Percentiles rank a stretch among this genome's conserved stretches.
These are phyloP conservation scores for Straminergon stramineum DNA, from an alignment of 225 moss, liverwort and hornwort genomes.

Conservation along the genomic window DNA sequence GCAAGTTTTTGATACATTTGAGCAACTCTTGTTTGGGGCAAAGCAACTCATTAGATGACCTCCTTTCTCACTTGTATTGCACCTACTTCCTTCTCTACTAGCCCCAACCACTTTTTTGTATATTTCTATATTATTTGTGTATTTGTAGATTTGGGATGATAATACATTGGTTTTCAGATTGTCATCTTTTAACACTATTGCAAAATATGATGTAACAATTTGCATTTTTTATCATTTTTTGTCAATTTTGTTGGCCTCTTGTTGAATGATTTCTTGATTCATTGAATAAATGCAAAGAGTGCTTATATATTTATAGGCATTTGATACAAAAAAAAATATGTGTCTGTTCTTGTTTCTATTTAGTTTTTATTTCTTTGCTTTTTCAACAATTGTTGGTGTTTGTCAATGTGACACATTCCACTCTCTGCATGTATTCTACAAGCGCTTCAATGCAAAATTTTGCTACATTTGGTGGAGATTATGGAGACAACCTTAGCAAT, in stretches of 20 bases:
- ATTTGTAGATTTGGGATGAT: background rate
- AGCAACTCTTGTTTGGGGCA: background rate
- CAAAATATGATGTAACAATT: background rate
- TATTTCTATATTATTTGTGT: background rate
- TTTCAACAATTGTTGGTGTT: background rate
- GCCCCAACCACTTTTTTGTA: background rate
- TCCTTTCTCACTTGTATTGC: background rate
- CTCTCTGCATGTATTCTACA: background rate
- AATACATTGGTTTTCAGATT: background rate
- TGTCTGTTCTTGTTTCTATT: background rate
- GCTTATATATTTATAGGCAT: background rate
- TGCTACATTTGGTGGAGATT: background rate
- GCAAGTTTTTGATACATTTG: rapidly evolving
- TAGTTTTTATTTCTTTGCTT: background rate
- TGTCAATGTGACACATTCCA: background rate
- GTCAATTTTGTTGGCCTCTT: background rate
- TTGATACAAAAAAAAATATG: background rate
- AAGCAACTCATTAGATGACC: background rate
- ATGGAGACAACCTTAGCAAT: background rate
- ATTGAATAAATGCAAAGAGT: background rate
- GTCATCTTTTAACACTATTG: background rate
- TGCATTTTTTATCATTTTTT: background rate
- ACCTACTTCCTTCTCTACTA: rapidly evolving
- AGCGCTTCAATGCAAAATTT: background rate
- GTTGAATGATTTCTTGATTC: background rate